phyloP scores from a whole-genome alignment of 1,284 basidiomycete genomes.

The Cryptococcus sp. region DNA sequence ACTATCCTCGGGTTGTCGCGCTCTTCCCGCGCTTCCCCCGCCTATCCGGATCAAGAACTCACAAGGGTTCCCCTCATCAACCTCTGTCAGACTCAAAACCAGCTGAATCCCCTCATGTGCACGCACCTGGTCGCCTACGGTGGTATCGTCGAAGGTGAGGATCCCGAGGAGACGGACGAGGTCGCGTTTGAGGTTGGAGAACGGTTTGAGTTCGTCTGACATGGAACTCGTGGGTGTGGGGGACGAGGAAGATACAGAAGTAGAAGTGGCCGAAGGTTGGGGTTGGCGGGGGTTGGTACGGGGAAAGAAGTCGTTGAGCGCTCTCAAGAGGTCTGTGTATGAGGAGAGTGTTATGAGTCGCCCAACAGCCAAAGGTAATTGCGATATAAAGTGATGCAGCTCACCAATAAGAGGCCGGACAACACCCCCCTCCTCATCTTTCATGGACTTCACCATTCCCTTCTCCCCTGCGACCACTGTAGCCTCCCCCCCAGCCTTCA shows the following conservation, averaged over 20 bases:
- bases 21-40: background rate
- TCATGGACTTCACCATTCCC: constrained; percentile 28
- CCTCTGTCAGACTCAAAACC: constrained; percentile 77
- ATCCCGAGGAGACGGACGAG: constrained; percentile 75
- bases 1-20: background rate
- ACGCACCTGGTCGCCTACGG: constrained; percentile 69
- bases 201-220: constrained; percentile 57
- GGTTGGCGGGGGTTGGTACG: constrained; percentile 55
- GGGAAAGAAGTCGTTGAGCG: constrained; percentile 70
- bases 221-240: constrained; percentile 33
- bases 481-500: constrained; percentile 1
- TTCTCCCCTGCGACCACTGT: constrained; percentile 22
- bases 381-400: too few relatives aligned
- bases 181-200: constrained; percentile 60
- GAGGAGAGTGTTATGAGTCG: constrained; percentile 10
- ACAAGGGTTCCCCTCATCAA: constrained; percentile 89
- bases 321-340: constrained; percentile 56
- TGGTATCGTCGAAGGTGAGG: constrained; percentile 61
- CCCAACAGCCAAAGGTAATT: too few relatives aligned
- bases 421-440: constrained; percentile 49
- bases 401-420: constrained; percentile 62
- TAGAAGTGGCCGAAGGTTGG: constrained; percentile 15
- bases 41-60: too few relatives aligned
- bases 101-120: constrained; percentile 68
- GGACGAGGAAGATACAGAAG: constrained; percentile 48